A percentile compares a stretch with the other conserved stretches of the same genome.
Conservation (phyloP, 2,329 filamentous ascomycete genomes). For the Pestalotiopsis fici region DNA sequence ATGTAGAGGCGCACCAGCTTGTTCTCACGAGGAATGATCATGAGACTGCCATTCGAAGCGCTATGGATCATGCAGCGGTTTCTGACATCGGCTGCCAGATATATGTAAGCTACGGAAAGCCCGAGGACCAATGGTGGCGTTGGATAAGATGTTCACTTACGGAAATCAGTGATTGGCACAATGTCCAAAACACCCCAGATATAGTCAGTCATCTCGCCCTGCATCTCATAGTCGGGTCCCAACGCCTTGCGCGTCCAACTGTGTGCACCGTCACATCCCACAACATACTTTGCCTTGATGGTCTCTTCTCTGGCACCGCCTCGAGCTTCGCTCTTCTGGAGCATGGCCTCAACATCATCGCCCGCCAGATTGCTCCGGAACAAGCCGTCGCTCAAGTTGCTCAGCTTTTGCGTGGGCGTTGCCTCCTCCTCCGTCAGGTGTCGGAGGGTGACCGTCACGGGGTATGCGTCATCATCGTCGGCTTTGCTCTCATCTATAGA, state of each 20-base stretch:
- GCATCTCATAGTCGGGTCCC: constrained; percentile 48
- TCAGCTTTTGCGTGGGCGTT: constrained; percentile 38
- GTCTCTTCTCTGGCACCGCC: constrained; percentile 40
- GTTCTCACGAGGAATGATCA: constrained; percentile 66
- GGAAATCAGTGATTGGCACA: constrained; percentile 51
- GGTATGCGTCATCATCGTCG: constrained; percentile 52
- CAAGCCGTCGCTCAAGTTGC: constrained; percentile 48
- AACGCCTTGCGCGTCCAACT: constrained; percentile 64
- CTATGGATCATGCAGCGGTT: constrained; percentile 60
- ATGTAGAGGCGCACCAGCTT: constrained; percentile 67
- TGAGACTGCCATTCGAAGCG: constrained; percentile 55
- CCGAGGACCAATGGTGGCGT: neutral
- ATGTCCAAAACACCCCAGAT: constrained; percentile 51
- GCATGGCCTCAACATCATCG: constrained; percentile 53
- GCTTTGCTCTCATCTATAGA: constrained; percentile 47
- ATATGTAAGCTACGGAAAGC: neutral
- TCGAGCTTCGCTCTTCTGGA: constrained; percentile 19
- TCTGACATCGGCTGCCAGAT: constrained; percentile 52
- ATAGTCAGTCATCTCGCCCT: constrained; percentile 55
- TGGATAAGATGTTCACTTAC: constrained; percentile 22
- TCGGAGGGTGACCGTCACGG: constrained; percentile 57
- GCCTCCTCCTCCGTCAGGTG: constrained; percentile 57
- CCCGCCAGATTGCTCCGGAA: constrained; percentile 56
- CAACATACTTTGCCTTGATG: constrained; percentile 61
- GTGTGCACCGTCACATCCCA: constrained; percentile 70